These are phyloP conservation scores for Lagenidium sp. DNA, from an alignment of 352 stramenopile species.

Conservation along the genomic window DNA sequence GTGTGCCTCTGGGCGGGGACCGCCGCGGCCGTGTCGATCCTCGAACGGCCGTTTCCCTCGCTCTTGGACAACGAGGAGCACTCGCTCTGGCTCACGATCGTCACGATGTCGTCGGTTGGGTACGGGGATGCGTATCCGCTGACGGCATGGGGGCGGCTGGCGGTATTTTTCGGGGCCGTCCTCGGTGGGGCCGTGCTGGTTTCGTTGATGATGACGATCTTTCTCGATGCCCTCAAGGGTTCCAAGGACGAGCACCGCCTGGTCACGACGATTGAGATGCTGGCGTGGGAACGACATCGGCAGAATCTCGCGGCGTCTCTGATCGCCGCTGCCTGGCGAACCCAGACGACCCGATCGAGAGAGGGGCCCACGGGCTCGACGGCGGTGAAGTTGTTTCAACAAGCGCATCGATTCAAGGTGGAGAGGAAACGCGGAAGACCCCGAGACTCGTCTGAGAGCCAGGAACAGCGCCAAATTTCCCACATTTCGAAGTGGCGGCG, in stretches of 20 bases:
- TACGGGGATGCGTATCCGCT: conserved; percentile 53
- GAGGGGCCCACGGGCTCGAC: background rate
- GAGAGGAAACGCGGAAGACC: background rate
- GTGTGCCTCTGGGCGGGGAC: conserved; percentile 37
- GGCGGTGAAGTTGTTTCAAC: background rate
- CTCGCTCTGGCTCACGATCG: conserved; percentile 53
- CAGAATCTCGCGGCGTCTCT: conserved; percentile 18
- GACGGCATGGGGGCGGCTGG: conserved; percentile 30
- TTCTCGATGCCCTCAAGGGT: conserved; percentile 47
- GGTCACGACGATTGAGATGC: conserved; percentile 27
- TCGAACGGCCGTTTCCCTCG: conserved; percentile 50
- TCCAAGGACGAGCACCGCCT: conserved; percentile 46
- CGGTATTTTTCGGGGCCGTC: conserved; percentile 38
- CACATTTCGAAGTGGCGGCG: background rate
- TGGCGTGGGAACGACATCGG: conserved; percentile 28
- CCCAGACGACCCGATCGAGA: background rate
- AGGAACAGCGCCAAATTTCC: background rate
- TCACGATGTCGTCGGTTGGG: conserved; percentile 49
- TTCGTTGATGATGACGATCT: conserved; percentile 55
- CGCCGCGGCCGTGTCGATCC: conserved; percentile 36
- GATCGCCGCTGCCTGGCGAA: conserved; percentile 28
- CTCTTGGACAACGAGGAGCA: conserved; percentile 44
- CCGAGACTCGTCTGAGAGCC: background rate
- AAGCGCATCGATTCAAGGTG: conserved; percentile 1
- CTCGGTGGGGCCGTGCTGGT: conserved; percentile 39